Conservation (phyloP, 2,329 filamentous ascomycete species). For the Monosporascus cannonballus region DNA sequence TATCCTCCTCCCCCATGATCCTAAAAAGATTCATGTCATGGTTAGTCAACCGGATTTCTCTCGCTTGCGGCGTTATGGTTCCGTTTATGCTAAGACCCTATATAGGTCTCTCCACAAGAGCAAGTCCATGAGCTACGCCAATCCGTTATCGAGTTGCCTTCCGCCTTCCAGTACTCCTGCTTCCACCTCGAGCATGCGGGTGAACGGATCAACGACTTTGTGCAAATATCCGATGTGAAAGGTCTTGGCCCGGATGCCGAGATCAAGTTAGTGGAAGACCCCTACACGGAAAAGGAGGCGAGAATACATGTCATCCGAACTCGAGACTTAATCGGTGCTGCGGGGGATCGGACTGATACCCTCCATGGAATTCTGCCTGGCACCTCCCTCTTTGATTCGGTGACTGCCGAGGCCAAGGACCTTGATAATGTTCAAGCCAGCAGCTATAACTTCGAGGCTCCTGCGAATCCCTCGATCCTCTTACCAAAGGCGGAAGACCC, state of each 20-base stretch:
- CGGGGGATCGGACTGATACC: slow-evolving; percentile 80
- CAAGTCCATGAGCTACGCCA: slow-evolving; percentile 97
- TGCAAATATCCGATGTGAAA: slow-evolving; percentile 83
- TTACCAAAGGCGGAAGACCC: slow-evolving; percentile 61
- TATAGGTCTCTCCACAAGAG: slow-evolving; percentile 81
- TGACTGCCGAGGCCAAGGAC: slow-evolving; percentile 43
- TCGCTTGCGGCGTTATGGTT: slow-evolving; percentile 3
- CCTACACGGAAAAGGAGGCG: slow-evolving; percentile 97
- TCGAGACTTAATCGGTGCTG: slow-evolving; percentile 86
- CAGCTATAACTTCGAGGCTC: slow-evolving; percentile 68
- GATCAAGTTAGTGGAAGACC: slow-evolving; percentile 80
- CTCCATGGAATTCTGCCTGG: slow-evolving; percentile 83
- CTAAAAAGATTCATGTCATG: slow-evolving; percentile 77
- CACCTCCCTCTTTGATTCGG: slow-evolving; percentile 77
- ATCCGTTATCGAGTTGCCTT: slow-evolving; percentile 87
- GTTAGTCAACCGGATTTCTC: slow-evolving; percentile 41
- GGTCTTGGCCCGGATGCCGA: slow-evolving; percentile 72
- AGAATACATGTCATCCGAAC: slow-evolving; percentile 89
- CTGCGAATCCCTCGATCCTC: slow-evolving; percentile 63
- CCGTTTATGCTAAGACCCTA: slow-evolving; percentile 14
- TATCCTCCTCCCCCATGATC: slow-evolving; percentile 74
- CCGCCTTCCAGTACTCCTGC: slow-evolving; percentile 95
- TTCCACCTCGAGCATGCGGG: slow-evolving; percentile 94
- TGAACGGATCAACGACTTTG: slow-evolving; percentile 88
- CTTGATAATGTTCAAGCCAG: slow-evolving; percentile 32